Evolutionary conservation across 805 yeast species (phyloP).

Genomic region (Lipomyces spencermartinsiae): DNA sequence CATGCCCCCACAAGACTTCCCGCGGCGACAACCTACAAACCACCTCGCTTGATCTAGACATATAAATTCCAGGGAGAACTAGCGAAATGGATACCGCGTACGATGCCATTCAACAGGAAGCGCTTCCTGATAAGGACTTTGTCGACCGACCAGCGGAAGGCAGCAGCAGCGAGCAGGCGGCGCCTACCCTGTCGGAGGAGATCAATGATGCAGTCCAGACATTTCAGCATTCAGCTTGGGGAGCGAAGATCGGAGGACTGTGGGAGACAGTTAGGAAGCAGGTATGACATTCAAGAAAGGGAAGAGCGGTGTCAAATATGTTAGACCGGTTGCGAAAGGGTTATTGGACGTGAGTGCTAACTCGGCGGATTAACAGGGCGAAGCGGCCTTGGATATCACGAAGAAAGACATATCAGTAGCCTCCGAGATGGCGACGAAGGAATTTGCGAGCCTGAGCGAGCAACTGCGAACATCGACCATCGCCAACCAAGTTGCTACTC

Average conservation of each 20-base stretch:
- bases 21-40: neutral
- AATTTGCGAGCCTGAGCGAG: slow-evolving; percentile 24
- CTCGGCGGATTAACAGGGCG: slow-evolving; percentile 29
- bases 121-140: slow-evolving; percentile 21
- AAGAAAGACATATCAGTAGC: slow-evolving; percentile 42
- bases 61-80: neutral
- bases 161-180: slow-evolving; percentile 4
- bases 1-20: neutral
- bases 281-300: slow-evolving; percentile 18
- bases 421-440: slow-evolving; percentile 34
- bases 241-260: slow-evolving; percentile 39
- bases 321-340: too few relatives aligned
- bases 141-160: slow-evolving; percentile 4
- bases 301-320: neutral
- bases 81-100: slow-evolving; percentile 35
- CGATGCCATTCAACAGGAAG: slow-evolving; percentile 35
- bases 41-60: neutral
- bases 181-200: slow-evolving; percentile 32
- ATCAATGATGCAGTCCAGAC: slow-evolving; percentile 35
- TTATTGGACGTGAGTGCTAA: neutral
- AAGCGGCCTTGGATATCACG: slow-evolving; percentile 41
- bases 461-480: slow-evolving; percentile 33
- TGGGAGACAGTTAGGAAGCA: slow-evolving; percentile 45
- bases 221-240: slow-evolving; percentile 36
- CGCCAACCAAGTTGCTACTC: slow-evolving; percentile 27